These are phyloP conservation scores for Oryza officinalis DNA, from an alignment of 176 grass and related monocot genomes.

Conservation along the genomic window DNA sequence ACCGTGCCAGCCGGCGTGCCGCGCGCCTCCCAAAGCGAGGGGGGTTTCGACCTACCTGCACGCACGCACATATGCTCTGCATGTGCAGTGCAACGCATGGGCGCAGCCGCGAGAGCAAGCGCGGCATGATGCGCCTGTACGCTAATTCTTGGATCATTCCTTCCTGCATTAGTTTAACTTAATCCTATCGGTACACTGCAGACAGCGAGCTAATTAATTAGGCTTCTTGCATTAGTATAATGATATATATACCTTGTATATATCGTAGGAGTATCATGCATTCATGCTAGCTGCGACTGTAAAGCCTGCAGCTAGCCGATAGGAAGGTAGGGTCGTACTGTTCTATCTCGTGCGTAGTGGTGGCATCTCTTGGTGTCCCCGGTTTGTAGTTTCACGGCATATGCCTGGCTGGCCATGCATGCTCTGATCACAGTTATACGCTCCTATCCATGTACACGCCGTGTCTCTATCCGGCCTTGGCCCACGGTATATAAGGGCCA, in stretches of 20 bases:
- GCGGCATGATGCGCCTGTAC: constrained; percentile 20
- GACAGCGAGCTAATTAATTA: not conserved
- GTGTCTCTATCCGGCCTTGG: constrained; percentile 42
- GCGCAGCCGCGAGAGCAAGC: not conserved
- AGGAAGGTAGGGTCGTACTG: not conserved
- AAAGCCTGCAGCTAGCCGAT: not conserved
- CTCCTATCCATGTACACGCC: constrained; percentile 20
- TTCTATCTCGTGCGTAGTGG: constrained; percentile 41
- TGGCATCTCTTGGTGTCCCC: constrained; percentile 26
- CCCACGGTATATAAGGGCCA: constrained; percentile 33
- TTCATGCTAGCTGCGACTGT: not conserved
- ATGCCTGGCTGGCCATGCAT: not conserved
- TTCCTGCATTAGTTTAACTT: not conserved
- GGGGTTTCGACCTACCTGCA: not conserved
- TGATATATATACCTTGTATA: not conserved
- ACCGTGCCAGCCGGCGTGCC: not conserved
- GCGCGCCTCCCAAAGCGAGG: constrained; percentile 23
- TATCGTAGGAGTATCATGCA: not conserved
- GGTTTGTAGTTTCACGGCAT: not conserved
- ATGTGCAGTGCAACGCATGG: not conserved
- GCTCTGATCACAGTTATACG: not conserved
- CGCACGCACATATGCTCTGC: not conserved
- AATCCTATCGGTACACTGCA: not conserved
- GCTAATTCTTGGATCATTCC: constrained; percentile 30
- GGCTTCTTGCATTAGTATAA: not conserved